Conservation (phyloP, 768 basidiomycete species). For the Xerocomus potaroensis region DNA sequence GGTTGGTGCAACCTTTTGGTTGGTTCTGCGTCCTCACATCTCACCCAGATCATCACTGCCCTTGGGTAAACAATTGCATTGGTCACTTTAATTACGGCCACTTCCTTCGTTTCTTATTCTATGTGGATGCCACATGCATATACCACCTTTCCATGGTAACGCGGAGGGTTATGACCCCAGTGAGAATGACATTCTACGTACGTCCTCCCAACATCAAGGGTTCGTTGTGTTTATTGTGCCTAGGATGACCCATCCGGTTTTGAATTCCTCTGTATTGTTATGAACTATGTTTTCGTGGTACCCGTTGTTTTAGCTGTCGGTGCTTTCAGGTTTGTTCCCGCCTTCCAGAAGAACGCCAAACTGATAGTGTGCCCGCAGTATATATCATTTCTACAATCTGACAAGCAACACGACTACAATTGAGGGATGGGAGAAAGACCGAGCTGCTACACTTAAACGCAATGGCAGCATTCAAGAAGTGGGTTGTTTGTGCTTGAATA, state of each 20-base stretch:
- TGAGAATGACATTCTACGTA: slow-evolving; percentile 51
- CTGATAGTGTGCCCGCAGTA: slow-evolving; percentile 38
- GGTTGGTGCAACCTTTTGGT: slow-evolving; percentile 41
- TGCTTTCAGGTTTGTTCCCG: slow-evolving; percentile 65
- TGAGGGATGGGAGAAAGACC: slow-evolving; percentile 98
- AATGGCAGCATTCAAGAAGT: slow-evolving; percentile 84
- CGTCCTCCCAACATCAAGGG: slow-evolving; percentile 13
- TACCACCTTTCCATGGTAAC: slow-evolving; percentile 88
- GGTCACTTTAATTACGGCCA: slow-evolving; percentile 89
- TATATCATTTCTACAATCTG: slow-evolving; percentile 84
- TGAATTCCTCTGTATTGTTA: slow-evolving; percentile 80
- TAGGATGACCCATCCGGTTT: slow-evolving; percentile 64
- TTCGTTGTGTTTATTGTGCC: not conserved
- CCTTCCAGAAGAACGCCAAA: not conserved
- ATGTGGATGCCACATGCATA: slow-evolving; percentile 82
- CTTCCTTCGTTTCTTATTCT: slow-evolving; percentile 90
- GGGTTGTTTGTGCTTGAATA: slow-evolving; percentile 2
- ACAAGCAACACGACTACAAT: slow-evolving; percentile 88
- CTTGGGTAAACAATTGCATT: slow-evolving; percentile 93
- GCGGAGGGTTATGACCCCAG: slow-evolving; percentile 49
- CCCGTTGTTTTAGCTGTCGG: slow-evolving; percentile 89
- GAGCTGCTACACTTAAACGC: slow-evolving; percentile 78
- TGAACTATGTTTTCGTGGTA: slow-evolving; percentile 81
- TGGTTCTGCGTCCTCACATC: slow-evolving; percentile 3
- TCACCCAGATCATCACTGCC: slow-evolving; percentile 77